Evolutionary conservation across 2,329 filamentous ascomycete genomes (phyloP), one percentile per base, ranked within the genome.

Genomic region (Nannizziopsis barbatae): DNA sequence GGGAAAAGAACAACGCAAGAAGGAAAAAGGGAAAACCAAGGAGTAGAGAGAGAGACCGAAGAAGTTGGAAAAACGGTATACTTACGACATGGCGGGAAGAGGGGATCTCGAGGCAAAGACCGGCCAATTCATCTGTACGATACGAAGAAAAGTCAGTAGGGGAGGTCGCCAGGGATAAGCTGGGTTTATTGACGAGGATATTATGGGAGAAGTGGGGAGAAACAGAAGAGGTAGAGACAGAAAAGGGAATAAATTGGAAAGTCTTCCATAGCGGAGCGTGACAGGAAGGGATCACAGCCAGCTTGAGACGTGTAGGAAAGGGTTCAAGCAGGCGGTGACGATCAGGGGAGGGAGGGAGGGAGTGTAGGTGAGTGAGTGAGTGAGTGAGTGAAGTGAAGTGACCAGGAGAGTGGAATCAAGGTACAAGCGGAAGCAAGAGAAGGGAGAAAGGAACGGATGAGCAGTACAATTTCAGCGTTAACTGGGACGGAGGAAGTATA

Each of bases 91-190:
- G 50, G 54, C 52, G 48, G 54, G 53, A 50, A 56, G 51, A 47
- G 53, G 54, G 46, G 54, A 51, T 45, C 53, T 51, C 38, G 53
- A 50, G 18, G 44, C 45, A 47, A 54, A 55, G 39, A 52, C 46
- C 45, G 53, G 51, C 53, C 55, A 55, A 55, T 52, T 56, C 55
- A 56, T 56, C 55, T 56, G 54, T 52, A 50, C 48, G 49, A 51
- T 54, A 53, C 52, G 52, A 39, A 50, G 27, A 42, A 18, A 39
- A 27, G 22, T 27, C 22, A 50, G 50, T 43, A 43, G 18, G 39
- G 50, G 46, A 43, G 18, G 39, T 55, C 52, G 53, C 52, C 47
- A 52, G 50, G 46, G 39, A 47, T 49, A 35, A 42, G 37, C 40
- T 45, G 49, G 43, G n/a, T n/a, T n/a, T 49, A 53, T 47, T 37